Conservation (phyloP, 441 rosid species). For the Aleurites moluccanus region DNA sequence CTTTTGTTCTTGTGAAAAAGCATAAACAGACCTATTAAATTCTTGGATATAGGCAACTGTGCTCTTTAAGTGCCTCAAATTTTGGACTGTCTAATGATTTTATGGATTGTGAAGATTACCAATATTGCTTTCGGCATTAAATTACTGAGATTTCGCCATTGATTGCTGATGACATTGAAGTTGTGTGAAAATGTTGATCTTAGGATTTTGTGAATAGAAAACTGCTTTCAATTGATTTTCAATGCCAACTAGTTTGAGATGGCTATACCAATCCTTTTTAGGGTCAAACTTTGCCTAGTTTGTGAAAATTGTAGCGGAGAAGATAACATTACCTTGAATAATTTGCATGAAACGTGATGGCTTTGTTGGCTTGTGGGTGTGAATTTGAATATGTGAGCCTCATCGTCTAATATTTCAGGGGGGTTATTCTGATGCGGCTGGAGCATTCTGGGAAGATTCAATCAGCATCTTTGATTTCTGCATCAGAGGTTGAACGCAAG, state of each 20-base stretch:
- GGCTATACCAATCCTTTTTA: not conserved
- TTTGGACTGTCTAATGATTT: not conserved
- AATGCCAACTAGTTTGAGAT: not conserved
- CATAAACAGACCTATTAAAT: not conserved
- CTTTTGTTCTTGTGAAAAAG: not conserved
- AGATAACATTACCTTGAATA: not conserved
- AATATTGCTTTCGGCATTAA: not conserved
- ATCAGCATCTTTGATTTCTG: constrained; percentile 83
- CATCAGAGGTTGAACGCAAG: constrained; percentile 49
- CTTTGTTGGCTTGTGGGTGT: not conserved
- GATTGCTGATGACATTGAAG: not conserved
- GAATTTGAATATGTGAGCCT: not conserved
- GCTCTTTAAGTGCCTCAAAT: not conserved
- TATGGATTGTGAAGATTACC: not conserved
- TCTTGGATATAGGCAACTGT: not conserved
- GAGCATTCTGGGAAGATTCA: constrained; percentile 91
- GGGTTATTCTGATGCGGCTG: constrained; percentile 89
- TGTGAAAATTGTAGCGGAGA: not conserved
- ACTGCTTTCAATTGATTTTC: not conserved
- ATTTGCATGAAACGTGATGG: not conserved
- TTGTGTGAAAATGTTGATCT: not conserved
- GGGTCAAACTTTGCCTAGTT: not conserved
- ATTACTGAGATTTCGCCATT: not conserved
- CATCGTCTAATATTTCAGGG: constrained; percentile 39
- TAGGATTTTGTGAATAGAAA: not conserved